Evolutionary conservation across 495 filamentous ascomycete species (phyloP), one percentile per base, ranked within the genome.

Genomic region (Trichoderma reesei): DNA sequence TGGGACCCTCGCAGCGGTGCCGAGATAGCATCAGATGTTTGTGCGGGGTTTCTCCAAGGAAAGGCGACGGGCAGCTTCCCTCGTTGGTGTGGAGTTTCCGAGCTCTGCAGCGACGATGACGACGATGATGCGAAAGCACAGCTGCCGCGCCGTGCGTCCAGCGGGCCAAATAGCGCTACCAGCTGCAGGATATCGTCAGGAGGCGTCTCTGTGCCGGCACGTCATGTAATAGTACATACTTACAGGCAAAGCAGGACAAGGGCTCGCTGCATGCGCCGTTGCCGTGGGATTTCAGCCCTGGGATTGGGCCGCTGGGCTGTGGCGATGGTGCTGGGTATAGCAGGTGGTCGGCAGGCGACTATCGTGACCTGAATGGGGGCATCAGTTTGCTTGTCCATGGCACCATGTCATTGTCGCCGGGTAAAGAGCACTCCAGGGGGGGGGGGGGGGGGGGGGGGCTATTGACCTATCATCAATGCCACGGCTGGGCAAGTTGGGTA

Each of bases 261-360:
- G 11, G 16, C 44, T 4, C 44, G 37, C 37, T 46, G 42, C 42
- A 46, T 46, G 42, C 42, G 42, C 51, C 20, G 5, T 56, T 26
- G 34, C n/a, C n/a, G n/a, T n/a, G n/a, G n/a, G n/a, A 56, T 56
- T 56, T 20, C 10, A 11, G 51, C 26, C 20, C 51, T 14, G 51
- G 51, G 20, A 56, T 56, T 56, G 51, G 51, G 42, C 42, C n/a
- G n/a, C n/a, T n/a, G n/a, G 42, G 42, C 42, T 46, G 42, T 56
- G 51, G 51, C 51, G 10, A 56, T 7, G 8, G 7, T 56, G 13
- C n/a, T n/a, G n/a, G n/a, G n/a, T n/a, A n/a, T n/a, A n/a, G n/a
- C n/a, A n/a, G n/a, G n/a, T n/a, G n/a, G n/a, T n/a, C n/a, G n/a
- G n/a, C n/a, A n/a, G n/a, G n/a, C n/a, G 51, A 18, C 51, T 56